Base-by-base conservation (phyloP, 2,329 filamentous ascomycete species). In the Onygenales sp. region DNA sequence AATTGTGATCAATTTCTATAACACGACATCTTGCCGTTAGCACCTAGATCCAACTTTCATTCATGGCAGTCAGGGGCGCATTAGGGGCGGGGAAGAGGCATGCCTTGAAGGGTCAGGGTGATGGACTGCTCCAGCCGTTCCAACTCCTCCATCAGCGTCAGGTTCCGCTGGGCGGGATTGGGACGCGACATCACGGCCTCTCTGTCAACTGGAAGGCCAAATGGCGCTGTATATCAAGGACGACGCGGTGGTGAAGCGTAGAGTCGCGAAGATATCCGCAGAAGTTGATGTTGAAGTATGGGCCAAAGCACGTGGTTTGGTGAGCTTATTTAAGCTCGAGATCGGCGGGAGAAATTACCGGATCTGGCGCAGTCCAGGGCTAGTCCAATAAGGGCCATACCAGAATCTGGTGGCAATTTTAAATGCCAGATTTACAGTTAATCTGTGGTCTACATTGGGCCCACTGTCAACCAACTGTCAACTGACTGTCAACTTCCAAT, bases 121-220 rank as follows among this genome's bases (percentile, higher is more conserved):
- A 98, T 97, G 21, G 89, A 94, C 69, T 98, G 93, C 69, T 98
- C 93, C 3, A 98, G 77, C 69, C 86, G 91, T 73, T 98, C 93
- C 51, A 98, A 78, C 77, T 98, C 93, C 68, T 98, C 93, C 0
- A 92, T 95, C 56, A 96, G 78, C 5, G 89, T 89, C 56, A 97
- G 75, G 33, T 77, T 78, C 53, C 81, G 77, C 65, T 76, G 73
- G 13, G 73, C 69, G 21, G 71, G 65, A 32, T 69, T 73, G 53
- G 69, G 72, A 46, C 78, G 76, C 50, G 78, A 78, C 79, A 81
- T 81, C 31, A 38, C 64, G 43, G 31, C 11, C 17, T 36, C 17
- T 42, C 7, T 10, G 50, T 36, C 13, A 11, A 41, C 11, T 17
- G 7, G 8, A 33, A 13, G 9, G 13, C 17, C 17, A 41, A 41